Conservation (phyloP, 2,329 filamentous ascomycete genomes). For the Stemphylium lycopersici region DNA sequence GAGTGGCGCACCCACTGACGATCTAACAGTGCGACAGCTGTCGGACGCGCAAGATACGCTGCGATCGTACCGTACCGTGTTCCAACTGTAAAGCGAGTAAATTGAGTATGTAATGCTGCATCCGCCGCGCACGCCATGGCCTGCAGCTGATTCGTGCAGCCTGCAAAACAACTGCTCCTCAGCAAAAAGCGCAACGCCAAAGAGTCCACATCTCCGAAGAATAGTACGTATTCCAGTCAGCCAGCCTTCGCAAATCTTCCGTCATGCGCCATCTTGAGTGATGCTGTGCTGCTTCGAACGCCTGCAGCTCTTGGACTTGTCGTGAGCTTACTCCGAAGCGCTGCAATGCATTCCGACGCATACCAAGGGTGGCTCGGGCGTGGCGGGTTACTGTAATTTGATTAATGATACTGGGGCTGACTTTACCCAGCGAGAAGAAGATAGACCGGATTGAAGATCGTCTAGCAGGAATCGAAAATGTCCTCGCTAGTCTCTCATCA, state of each 20-base stretch:
- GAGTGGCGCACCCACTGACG: slow-evolving; percentile 6
- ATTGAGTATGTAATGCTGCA: slow-evolving; percentile 31
- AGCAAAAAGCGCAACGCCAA: slow-evolving; percentile 41
- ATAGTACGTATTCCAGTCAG: slow-evolving; percentile 36
- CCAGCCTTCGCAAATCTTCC: background rate
- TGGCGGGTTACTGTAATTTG: background rate
- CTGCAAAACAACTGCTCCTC: slow-evolving; percentile 42
- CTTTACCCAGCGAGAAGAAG: slow-evolving; percentile 55
- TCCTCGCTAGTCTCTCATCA: slow-evolving; percentile 47
- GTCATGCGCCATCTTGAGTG: no score
- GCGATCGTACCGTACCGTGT: slow-evolving; percentile 42
- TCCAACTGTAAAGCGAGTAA: slow-evolving; percentile 48
- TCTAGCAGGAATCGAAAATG: slow-evolving; percentile 55
- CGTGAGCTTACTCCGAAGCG: no score
- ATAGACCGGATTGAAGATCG: slow-evolving; percentile 60
- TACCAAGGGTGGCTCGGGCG: no score
- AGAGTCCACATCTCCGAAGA: slow-evolving; percentile 47
- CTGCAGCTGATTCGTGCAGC: slow-evolving; percentile 25
- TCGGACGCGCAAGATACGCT: slow-evolving; percentile 44
- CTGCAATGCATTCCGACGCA: no score
- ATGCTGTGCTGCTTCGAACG: no score
- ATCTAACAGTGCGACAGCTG: slow-evolving; percentile 43
- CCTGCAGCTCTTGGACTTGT: no score
- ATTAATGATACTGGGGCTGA: slow-evolving; percentile 13
- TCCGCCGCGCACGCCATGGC: background rate